Evolutionary conservation across 208 protist genomes (phyloP), one percentile per base, ranked within the genome.

Genomic region (Crithidia expoeki): DNA sequence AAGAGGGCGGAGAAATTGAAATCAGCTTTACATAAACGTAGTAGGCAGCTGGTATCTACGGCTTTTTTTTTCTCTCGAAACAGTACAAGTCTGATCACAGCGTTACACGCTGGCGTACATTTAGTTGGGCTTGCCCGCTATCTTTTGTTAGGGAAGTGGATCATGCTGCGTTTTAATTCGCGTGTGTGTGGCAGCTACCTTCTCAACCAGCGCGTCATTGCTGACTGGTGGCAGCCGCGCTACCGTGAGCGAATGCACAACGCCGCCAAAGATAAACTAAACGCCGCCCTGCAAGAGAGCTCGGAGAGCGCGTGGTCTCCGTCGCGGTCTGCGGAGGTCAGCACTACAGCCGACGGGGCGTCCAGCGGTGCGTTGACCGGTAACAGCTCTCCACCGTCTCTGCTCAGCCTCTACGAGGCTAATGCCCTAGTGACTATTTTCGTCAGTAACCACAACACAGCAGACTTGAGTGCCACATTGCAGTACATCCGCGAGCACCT

Each of bases 151-250:
- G n/a, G n/a, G n/a, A n/a, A n/a, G n/a, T n/a, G n/a, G n/a, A n/a
- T n/a, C n/a, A 83, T 86, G 76, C n/a, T 83, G 40, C 77, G 79
- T 2, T 6, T 51, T 14, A 76, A 70, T 11, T 52, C 51, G 25
- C 42, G 50, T 9, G 52, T 70, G 27, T 69, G 49, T 10, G 85
- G 85, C 46, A 79, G 72, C 51, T 94, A 79, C 70, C 30, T 96
- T 30, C 64, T 94, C 19, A 88, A 82, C 38, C 68, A 79, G 53
- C 83, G 85, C 59, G 75, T 94, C 10, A 66, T 91, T 28, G 65
- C 80, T 2, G 92, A 96, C 63, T 94, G 87, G 87, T 93, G 92
- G 85, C 92, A 96, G 72, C 69, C 81, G 5, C 84, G 88, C 56
- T 81, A 85, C 55, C 85, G 92, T 6, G 87, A 93, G 68, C 89